Evolutionary conservation across 2,329 filamentous ascomycete species (phyloP).

Genomic region (Aspergillus brunneoviolaceus): DNA sequence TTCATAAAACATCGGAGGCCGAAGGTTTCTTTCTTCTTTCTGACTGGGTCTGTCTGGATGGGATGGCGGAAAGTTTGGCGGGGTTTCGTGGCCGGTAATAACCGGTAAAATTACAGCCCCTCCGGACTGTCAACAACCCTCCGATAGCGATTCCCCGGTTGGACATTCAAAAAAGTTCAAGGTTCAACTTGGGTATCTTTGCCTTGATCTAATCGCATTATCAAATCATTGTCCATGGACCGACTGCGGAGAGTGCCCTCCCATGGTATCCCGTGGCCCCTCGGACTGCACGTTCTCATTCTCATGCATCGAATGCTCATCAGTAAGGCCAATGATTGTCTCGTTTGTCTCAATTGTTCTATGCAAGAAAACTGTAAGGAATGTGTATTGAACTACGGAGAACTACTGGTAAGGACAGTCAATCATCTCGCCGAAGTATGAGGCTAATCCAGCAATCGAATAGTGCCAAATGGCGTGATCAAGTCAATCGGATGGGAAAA

Average conservation of each 20-base stretch:
- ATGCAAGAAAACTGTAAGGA: neutral
- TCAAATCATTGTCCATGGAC: neutral
- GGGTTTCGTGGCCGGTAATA: conserved; percentile 13
- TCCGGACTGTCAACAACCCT: neutral
- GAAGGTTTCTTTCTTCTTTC: neutral
- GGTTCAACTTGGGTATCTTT: neutral
- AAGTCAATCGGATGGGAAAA: neutral
- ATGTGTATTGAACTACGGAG: neutral
- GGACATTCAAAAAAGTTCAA: too few species aligned
- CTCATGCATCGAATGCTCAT: neutral
- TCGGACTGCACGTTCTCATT: neutral
- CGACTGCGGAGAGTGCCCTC: neutral
- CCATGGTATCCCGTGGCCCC: too few species aligned
- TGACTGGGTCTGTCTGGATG: too few species aligned
- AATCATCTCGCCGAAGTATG: neutral
- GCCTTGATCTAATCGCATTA: neutral
- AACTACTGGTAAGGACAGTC: neutral
- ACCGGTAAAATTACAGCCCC: neutral
- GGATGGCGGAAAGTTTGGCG: conserved; percentile 2
- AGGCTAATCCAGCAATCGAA: neutral
- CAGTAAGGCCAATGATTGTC: neutral
- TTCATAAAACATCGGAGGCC: conserved; percentile 12
- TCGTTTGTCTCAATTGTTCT: too few species aligned
- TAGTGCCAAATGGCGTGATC: conserved; percentile 11
- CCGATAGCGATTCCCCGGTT: neutral